Conservation (phyloP, 305 asterid genomes). For the Fraxinus platypoda region DNA sequence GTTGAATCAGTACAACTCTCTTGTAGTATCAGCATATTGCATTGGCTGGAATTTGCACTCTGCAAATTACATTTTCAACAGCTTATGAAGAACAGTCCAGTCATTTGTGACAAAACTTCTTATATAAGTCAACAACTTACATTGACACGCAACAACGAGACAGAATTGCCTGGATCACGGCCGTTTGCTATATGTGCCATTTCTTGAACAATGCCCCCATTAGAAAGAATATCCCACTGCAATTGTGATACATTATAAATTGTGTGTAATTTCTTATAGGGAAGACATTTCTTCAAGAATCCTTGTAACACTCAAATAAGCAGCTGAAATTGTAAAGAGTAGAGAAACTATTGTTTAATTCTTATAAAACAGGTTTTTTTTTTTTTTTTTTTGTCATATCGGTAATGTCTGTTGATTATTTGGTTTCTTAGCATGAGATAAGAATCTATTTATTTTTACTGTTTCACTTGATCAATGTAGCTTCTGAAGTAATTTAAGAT, state of each 20-base stretch:
- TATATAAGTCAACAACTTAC: constrained; percentile 41
- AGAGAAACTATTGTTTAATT: neutral
- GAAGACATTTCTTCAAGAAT: neutral
- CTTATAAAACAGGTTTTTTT: neutral
- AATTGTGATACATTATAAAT: neutral
- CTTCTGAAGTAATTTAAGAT: neutral
- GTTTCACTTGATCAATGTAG: neutral
- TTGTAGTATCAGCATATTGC: constrained; percentile 87
- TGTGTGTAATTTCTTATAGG: neutral
- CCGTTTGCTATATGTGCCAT: constrained; percentile 98
- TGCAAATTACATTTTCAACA: constrained; percentile 25
- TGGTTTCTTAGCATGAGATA: neutral
- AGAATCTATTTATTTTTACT: neutral
- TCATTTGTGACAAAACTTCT: neutral
- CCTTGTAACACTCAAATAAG: neutral
- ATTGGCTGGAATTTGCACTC: constrained; percentile 91
- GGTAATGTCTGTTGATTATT: neutral
- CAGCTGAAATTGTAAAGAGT: neutral
- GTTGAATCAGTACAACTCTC: constrained; percentile 82
- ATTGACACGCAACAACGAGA: constrained; percentile 75
- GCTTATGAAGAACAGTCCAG: neutral
- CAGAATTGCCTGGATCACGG: constrained; percentile 83
- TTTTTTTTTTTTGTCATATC: neutral
- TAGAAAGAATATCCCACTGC: constrained; percentile 96
- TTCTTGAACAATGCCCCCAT: constrained; percentile 95